Evolutionary conservation across 805 yeast genomes (phyloP).

Genomic region (Spathaspora boniae): DNA sequence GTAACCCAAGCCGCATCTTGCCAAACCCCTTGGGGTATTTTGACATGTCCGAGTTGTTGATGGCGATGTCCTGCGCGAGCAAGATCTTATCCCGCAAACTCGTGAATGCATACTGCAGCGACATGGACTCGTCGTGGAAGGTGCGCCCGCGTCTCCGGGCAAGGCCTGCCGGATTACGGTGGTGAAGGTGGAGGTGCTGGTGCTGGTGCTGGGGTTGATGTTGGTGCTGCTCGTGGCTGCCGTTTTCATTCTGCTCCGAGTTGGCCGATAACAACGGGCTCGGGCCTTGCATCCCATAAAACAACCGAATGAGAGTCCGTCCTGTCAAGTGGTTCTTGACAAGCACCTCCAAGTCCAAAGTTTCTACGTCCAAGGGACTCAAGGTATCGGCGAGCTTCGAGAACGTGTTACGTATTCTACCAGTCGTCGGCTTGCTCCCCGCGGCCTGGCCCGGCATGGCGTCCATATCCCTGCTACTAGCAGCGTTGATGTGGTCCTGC

Average conservation of each 20-base stretch:
- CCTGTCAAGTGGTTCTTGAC: conserved; percentile 31
- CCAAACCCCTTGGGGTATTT: conserved; percentile 33
- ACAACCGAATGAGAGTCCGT: conserved; percentile 29
- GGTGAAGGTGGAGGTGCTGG: conserved; percentile 11
- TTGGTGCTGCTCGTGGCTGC: background rate
- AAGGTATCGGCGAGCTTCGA: conserved; percentile 33
- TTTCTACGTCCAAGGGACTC: conserved; percentile 39
- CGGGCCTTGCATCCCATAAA: conserved; percentile 10
- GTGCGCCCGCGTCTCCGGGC: conserved; percentile 7
- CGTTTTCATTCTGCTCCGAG: background rate
- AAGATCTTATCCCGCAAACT: conserved; percentile 33
- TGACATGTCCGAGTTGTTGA: conserved; percentile 12
- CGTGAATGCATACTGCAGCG: conserved; percentile 22
- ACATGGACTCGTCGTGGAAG: conserved; percentile 5
- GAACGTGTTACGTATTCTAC: conserved; percentile 28
- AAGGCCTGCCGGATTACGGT: conserved; percentile 3
- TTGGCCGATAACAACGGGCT: background rate
- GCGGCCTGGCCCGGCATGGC: conserved; percentile 9
- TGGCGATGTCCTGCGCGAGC: conserved; percentile 13
- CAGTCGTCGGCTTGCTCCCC: conserved; percentile 18
- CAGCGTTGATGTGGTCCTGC: conserved; percentile 48
- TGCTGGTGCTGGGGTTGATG: conserved; percentile 9
- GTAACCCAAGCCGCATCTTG: conserved; percentile 33
- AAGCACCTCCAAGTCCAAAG: conserved; percentile 34
- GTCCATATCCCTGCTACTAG: conserved; percentile 16